Evolutionary conservation across 1,139 yeast species (phyloP).

Genomic region (Zygoascus hellenicus): DNA sequence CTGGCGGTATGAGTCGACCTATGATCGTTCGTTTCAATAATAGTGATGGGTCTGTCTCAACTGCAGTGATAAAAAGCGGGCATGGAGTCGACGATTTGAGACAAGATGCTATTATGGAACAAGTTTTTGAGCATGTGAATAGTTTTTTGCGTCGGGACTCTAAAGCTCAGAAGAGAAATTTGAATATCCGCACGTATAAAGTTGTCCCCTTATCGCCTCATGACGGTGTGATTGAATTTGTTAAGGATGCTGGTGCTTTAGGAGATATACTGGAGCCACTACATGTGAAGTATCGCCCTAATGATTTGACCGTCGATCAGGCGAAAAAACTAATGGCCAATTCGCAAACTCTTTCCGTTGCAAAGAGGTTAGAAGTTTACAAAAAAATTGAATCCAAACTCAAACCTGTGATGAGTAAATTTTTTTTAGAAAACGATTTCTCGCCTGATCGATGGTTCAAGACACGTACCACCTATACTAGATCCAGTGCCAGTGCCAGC

Average conservation of each 20-base stretch:
- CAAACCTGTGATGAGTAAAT: constrained; percentile 61
- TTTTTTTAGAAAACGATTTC: constrained; percentile 63
- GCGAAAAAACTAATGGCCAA: constrained; percentile 66
- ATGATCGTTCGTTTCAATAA: constrained; percentile 57
- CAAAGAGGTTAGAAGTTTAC: constrained; percentile 48
- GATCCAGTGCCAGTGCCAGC: constrained; percentile 80
- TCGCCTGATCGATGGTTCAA: constrained; percentile 58
- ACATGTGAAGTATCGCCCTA: constrained; percentile 43
- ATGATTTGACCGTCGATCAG: constrained; percentile 44
- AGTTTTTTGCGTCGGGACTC: constrained; percentile 53
- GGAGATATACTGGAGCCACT: constrained; percentile 60
- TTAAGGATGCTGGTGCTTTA: constrained; percentile 66
- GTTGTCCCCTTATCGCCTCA: constrained; percentile 87
- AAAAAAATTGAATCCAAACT: constrained; percentile 46
- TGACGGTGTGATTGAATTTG: constrained; percentile 89
- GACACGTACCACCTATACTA: constrained; percentile 59
- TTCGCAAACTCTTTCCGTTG: constrained; percentile 44
- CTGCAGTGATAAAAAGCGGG: constrained; percentile 71
- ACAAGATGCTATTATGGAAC: constrained; percentile 97
- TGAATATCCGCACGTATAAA: constrained; percentile 74
- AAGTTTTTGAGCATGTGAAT: constrained; percentile 85
- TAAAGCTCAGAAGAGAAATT: constrained; percentile 49
- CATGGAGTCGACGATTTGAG: constrained; percentile 69
- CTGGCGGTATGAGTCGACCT: constrained; percentile 83
- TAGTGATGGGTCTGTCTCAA: constrained; percentile 53